These are phyloP conservation scores for Amphibolis antarctica DNA, from an alignment of 106 monocot genomes.

Conservation along the genomic window DNA sequence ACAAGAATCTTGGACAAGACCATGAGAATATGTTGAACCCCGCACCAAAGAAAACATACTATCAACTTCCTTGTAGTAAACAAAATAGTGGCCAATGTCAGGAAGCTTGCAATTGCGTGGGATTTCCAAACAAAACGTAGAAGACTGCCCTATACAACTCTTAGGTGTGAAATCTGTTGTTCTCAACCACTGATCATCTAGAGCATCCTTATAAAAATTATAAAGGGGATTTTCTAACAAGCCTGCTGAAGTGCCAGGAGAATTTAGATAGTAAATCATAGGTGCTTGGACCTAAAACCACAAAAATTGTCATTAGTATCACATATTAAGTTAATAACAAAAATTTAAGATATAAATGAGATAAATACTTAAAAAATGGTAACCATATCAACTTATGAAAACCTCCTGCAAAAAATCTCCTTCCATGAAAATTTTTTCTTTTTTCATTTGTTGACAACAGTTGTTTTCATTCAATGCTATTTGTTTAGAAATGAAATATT, in stretches of 20 bases:
- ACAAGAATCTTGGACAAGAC: slow-evolving; percentile 14
- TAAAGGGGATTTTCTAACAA: slow-evolving; percentile 20
- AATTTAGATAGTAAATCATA: slow-evolving; percentile 37
- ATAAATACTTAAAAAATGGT: too few relatives aligned
- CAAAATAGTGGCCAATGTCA: slow-evolving; percentile 40
- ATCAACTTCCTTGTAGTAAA: slow-evolving; percentile 32
- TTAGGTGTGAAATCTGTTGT: slow-evolving; percentile 70
- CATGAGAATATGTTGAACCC: slow-evolving; percentile 35
- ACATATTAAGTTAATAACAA: neutral
- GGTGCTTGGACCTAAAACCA: slow-evolving; percentile 55
- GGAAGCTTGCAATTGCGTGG: slow-evolving; percentile 27
- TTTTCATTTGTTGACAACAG: too few relatives aligned
- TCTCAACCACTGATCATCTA: slow-evolving; percentile 76
- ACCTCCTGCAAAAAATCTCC: too few relatives aligned
- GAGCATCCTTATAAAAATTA: slow-evolving; percentile 42
- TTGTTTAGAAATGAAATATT: too few relatives aligned
- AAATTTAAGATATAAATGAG: neutral
- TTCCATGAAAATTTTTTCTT: too few relatives aligned
- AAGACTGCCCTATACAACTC: slow-evolving; percentile 66
- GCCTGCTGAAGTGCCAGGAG: slow-evolving; percentile 3
- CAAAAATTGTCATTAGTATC: neutral
- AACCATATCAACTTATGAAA: too few relatives aligned
- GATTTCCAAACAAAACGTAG: slow-evolving; percentile 61
- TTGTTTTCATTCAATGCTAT: too few relatives aligned
- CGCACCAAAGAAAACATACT: slow-evolving; percentile 19